Evolutionary conservation across 176 grass and related monocot genomes (phyloP).

Genomic region (Puccinellia tenuiflora): DNA sequence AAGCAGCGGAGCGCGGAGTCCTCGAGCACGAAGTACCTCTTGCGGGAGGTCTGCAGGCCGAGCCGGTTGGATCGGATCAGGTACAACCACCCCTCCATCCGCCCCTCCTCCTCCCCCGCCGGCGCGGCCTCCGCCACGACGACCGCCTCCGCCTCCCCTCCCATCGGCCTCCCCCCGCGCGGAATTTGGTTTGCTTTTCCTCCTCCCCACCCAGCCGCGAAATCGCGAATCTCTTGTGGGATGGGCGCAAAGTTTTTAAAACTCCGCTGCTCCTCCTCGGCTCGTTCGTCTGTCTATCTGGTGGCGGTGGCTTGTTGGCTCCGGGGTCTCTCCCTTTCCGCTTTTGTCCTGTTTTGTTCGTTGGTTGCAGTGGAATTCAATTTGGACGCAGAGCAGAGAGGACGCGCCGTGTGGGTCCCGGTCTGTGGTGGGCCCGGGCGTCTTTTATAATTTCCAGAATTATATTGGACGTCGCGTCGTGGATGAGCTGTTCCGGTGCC

Average conservation of each 20-base stretch:
- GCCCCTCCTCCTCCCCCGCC: neutral
- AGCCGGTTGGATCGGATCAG: slow-evolving; percentile 82
- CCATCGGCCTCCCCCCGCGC: slow-evolving; percentile 1
- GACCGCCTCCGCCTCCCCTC: neutral
- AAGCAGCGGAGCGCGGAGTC: slow-evolving; percentile 72
- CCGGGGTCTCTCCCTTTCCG: neutral
- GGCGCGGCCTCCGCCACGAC: neutral
- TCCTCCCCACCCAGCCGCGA: neutral
- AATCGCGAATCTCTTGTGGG: neutral
- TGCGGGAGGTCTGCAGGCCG: slow-evolving; percentile 75
- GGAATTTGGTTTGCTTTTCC: neutral
- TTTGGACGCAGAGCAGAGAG: slow-evolving; percentile 16
- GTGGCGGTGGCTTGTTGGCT: slow-evolving; percentile 10
- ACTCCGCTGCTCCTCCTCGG: neutral
- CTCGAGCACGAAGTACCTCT: slow-evolving; percentile 94
- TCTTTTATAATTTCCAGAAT: neutral
- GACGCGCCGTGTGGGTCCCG: neutral
- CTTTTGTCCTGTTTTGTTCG: slow-evolving; percentile 25
- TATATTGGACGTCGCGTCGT: neutral
- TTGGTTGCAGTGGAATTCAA: slow-evolving; percentile 44
- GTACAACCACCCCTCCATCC: slow-evolving; percentile 89
- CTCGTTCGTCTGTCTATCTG: neutral
- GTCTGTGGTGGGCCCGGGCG: neutral
- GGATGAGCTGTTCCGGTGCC: slow-evolving; percentile 43
- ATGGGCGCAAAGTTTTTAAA: neutral